These are phyloP conservation scores for Gnomoniopsis smithogilvyi DNA, from an alignment of 2,329 filamentous ascomycete species.

Conservation along the genomic window DNA sequence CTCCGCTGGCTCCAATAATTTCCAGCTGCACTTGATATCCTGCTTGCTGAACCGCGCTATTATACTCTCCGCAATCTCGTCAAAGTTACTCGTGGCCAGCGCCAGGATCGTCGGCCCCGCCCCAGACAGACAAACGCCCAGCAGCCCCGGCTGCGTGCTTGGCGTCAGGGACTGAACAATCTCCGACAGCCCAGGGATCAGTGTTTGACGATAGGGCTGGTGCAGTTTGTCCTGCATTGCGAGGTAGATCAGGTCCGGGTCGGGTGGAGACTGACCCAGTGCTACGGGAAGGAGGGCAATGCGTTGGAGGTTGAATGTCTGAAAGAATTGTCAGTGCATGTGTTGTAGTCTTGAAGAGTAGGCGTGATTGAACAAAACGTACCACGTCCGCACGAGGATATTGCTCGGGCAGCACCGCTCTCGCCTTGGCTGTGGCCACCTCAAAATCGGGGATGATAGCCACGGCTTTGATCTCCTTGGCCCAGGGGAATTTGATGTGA, in stretches of 20 bases:
- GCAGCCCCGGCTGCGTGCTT: slow-evolving; percentile 76
- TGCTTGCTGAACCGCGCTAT: slow-evolving; percentile 70
- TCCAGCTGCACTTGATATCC: slow-evolving; percentile 79
- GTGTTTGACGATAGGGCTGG: slow-evolving; percentile 87
- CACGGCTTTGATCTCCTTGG: slow-evolving; percentile 91
- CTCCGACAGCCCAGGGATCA: slow-evolving; percentile 88
- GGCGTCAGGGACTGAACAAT: slow-evolving; percentile 91
- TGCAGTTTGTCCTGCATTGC: slow-evolving; percentile 99
- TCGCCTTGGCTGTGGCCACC: slow-evolving; percentile 88
- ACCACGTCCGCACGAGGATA: slow-evolving; percentile 84
- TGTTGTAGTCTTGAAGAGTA: neutral
- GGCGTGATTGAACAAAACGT: slow-evolving; percentile 27
- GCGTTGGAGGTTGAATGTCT: slow-evolving; percentile 90
- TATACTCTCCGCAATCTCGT: slow-evolving; percentile 77
- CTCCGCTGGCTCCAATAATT: slow-evolving; percentile 82
- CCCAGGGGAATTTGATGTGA: slow-evolving; percentile 94
- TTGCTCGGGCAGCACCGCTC: slow-evolving; percentile 75
- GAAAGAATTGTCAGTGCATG: slow-evolving; percentile 1
- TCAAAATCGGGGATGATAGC: slow-evolving; percentile 96
- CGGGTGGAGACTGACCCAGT: slow-evolving; percentile 82
- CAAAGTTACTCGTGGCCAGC: slow-evolving; percentile 85
- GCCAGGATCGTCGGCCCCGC: slow-evolving; percentile 94
- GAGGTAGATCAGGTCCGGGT: slow-evolving; percentile 90
- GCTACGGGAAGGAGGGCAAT: slow-evolving; percentile 88
- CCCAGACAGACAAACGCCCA: slow-evolving; percentile 92